Percentiles rank a stretch among this genome's conserved stretches.
Evolutionary conservation across 2,329 filamentous ascomycete genomes (phyloP).

Genomic region (Trichoderma semiorbis): DNA sequence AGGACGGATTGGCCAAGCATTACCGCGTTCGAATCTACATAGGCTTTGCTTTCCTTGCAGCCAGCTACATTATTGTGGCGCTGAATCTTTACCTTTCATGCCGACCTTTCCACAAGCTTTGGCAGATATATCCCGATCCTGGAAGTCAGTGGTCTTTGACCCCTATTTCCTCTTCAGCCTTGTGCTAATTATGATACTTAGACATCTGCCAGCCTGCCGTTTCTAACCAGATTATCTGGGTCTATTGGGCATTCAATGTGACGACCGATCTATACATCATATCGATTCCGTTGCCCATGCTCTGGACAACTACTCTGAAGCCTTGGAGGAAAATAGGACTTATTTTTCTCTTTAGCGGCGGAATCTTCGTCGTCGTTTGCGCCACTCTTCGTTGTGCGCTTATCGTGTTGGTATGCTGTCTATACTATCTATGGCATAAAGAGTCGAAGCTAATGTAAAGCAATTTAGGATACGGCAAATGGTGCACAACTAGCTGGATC

Average conservation of each 20-base stretch:
- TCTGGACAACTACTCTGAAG: slow-evolving; percentile 37
- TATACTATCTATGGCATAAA: background rate
- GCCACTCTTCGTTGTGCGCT: slow-evolving; percentile 36
- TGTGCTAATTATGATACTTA: slow-evolving; percentile 22
- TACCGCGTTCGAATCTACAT: slow-evolving; percentile 46
- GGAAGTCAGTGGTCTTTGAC: slow-evolving; percentile 41
- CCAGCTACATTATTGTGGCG: slow-evolving; percentile 48
- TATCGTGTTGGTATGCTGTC: slow-evolving; percentile 27
- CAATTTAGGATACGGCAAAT: slow-evolving; percentile 36
- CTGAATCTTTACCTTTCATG: slow-evolving; percentile 51
- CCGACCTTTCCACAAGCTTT: slow-evolving; percentile 50
- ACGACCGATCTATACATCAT: slow-evolving; percentile 57
- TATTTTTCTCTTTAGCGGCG: slow-evolving; percentile 38
- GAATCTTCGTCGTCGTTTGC: slow-evolving; percentile 40
- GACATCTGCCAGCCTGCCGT: slow-evolving; percentile 48
- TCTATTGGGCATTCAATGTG: slow-evolving; percentile 51
- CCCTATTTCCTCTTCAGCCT: background rate
- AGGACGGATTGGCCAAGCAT: slow-evolving; percentile 12
- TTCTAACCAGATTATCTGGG: slow-evolving; percentile 48
- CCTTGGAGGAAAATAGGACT: slow-evolving; percentile 37
- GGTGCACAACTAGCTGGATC: slow-evolving; percentile 40
- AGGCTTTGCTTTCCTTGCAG: slow-evolving; percentile 47
- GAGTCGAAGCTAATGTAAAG: background rate
- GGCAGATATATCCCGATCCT: slow-evolving; percentile 58
- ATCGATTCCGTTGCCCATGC: slow-evolving; percentile 54